Evolutionary conservation across 2,329 filamentous ascomycete species (phyloP).

Genomic region (Raffaelea arxii): DNA sequence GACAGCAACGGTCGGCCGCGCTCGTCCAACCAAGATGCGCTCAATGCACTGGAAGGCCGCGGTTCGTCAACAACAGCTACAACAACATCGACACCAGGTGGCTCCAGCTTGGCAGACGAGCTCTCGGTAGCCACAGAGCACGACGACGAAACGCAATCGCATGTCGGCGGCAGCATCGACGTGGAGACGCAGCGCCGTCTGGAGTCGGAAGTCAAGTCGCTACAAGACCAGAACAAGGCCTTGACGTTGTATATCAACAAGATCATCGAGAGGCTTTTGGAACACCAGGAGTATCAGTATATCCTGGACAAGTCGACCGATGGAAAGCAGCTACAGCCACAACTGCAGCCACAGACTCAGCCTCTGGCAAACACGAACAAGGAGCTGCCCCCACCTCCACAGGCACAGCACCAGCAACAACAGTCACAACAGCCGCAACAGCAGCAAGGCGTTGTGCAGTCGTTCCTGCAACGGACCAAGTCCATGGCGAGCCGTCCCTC

Average conservation of each 20-base stretch:
- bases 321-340: constrained; percentile 36
- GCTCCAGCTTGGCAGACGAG: constrained; percentile 70
- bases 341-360: constrained; percentile 30
- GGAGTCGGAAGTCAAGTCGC: constrained; percentile 66
- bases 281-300: constrained; percentile 90
- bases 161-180: neutral
- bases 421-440: constrained; percentile 44
- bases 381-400: constrained; percentile 73
- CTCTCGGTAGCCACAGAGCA: constrained; percentile 59
- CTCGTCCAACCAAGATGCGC: constrained; percentile 51
- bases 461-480: constrained; percentile 52
- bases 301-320: constrained; percentile 76
- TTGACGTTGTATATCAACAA: constrained; percentile 97
- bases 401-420: constrained; percentile 48
- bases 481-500: constrained; percentile 38
- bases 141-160: constrained; percentile 28
- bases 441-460: constrained; percentile 42
- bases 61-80: too few species aligned
- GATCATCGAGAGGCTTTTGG: constrained; percentile 90
- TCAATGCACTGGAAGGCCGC: constrained; percentile 54
- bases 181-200: constrained; percentile 52
- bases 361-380: constrained; percentile 54
- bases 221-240: constrained; percentile 94
- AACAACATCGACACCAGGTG: constrained; percentile 19
- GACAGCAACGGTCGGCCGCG: constrained; percentile 16